Conservation (phyloP, 2,329 filamentous ascomycete genomes). For the Atkinsonella hypoxylon region DNA sequence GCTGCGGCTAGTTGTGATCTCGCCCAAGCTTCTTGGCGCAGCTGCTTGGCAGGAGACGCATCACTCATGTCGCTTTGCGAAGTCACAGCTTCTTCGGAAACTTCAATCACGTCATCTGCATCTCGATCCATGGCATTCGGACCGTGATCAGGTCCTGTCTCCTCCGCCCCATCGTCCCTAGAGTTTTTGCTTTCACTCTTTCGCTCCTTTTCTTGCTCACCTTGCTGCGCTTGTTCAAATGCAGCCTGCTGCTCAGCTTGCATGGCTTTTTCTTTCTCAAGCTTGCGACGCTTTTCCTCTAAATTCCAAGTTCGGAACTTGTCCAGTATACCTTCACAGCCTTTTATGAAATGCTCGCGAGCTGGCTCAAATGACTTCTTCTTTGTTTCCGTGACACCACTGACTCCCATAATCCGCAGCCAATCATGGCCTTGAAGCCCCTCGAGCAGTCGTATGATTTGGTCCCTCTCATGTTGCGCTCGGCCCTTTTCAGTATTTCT, state of each 20-base stretch:
- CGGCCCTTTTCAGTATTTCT: constrained; percentile 52
- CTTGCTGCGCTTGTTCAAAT: constrained; percentile 25
- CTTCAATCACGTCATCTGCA: constrained; percentile 23
- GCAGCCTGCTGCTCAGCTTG: constrained; percentile 9
- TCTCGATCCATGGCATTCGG: constrained; percentile 8
- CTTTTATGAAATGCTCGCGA: constrained; percentile 70
- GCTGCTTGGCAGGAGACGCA: constrained; percentile 48
- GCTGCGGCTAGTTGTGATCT: constrained; percentile 33
- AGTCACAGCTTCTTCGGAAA: constrained; percentile 9
- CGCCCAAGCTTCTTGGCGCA: constrained; percentile 58
- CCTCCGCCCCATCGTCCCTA: constrained; percentile 22
- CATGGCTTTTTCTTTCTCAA: constrained; percentile 54
- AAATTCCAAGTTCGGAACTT: constrained; percentile 85
- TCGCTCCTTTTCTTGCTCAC: constrained; percentile 11
- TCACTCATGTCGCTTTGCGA: constrained; percentile 47
- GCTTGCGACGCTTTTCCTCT: constrained; percentile 74
- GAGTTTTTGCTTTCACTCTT: constrained; percentile 17
- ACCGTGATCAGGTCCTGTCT: constrained; percentile 8
- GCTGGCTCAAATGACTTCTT: constrained; percentile 82
- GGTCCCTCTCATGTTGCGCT: constrained; percentile 55
- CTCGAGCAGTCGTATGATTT: constrained; percentile 56
- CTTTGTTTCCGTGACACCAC: constrained; percentile 69
- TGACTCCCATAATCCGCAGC: constrained; percentile 85
- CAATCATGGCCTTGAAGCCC: constrained; percentile 86
- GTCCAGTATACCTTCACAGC: constrained; percentile 68